Percentiles rank a stretch among this genome's conserved stretches.
Conservation (phyloP, 2,329 filamentous ascomycete species). For the Hirsutella minnesotensis region DNA sequence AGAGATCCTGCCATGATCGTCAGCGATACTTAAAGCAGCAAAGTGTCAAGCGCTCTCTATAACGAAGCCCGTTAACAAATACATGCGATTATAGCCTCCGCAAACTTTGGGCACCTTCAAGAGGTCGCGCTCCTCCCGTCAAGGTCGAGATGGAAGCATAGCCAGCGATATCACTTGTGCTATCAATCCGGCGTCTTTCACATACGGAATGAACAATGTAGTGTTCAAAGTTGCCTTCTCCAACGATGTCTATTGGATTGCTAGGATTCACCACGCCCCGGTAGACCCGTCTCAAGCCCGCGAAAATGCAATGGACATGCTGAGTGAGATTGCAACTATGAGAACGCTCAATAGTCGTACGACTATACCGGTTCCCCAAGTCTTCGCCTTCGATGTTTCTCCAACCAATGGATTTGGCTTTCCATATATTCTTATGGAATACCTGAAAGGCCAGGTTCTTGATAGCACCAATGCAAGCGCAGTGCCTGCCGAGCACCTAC, state of each 20-base stretch:
- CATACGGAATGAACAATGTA: slow-evolving; percentile 9
- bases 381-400: background rate
- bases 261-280: slow-evolving; percentile 4
- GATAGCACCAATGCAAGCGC: background rate
- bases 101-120: too few relatives aligned
- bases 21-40: too few relatives aligned
- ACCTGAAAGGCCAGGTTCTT: slow-evolving; percentile 3
- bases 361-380: background rate
- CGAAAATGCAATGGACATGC: background rate
- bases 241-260: slow-evolving; percentile 4
- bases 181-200: background rate
- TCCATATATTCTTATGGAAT: slow-evolving; percentile 5
- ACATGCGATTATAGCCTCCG: too few relatives aligned
- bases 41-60: too few relatives aligned
- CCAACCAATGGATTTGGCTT: slow-evolving; percentile 4
- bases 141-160: background rate
- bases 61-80: too few relatives aligned
- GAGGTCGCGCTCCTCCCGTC: too few relatives aligned
- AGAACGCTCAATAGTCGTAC: background rate
- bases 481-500: background rate
- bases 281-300: background rate
- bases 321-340: background rate
- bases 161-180: background rate
- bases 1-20: too few relatives aligned
- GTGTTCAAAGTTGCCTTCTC: slow-evolving; percentile 4